Base-by-base conservation (phyloP, 257 asterid genomes). In the Verbena officinalis region DNA sequence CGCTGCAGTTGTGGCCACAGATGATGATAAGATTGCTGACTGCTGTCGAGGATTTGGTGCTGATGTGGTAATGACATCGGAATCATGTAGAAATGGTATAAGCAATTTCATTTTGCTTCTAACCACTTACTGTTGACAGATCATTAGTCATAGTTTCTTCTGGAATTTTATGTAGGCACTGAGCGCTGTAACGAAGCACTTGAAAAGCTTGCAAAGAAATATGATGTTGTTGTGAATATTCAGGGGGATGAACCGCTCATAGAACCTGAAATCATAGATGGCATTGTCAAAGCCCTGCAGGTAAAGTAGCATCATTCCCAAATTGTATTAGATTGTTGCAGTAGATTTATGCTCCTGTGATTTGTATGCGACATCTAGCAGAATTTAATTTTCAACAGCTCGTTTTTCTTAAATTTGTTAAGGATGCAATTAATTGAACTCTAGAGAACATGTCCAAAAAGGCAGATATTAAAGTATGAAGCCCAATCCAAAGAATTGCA, bases 171-270 rank as follows among this genome's bases (percentile, higher is more conserved):
- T 36, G 19, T 42, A 92, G 98, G 97, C 66, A 84, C 97, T 1
- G 96, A 90, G 70, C 84, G 97, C 10, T 89, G 97, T 73, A 85
- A 81, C 19, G 96, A 93, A 79, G 93, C 96, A 4, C 87, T 87
- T 74, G 75, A 76, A 70, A 93, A 82, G 81, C 79, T 93, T 14
- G 81, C 75, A 7, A 80, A 82, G 72, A 64, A 84, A 68, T 93
- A 87, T 24, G 96, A 93, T 58, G 79, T 87, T 64, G 91, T 89
- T 50, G 95, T 87, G 53, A 93, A 93, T 70, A 93, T 93, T 77
- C 96, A 93, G 71, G 97, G 98, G 14, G 98, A 93, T 72, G 97
- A 93, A 64, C 98, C 98, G 22, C 95, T 93, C 68, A 81, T 92
- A 43, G 98, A 93, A 69, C 97, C 96, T 56, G 97, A 87, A 66